Percentiles rank a stretch among this genome's conserved stretches.
Evolutionary conservation across 2,329 filamentous ascomycete species (phyloP).

Genomic region (Trichophyton mentagrophytes): DNA sequence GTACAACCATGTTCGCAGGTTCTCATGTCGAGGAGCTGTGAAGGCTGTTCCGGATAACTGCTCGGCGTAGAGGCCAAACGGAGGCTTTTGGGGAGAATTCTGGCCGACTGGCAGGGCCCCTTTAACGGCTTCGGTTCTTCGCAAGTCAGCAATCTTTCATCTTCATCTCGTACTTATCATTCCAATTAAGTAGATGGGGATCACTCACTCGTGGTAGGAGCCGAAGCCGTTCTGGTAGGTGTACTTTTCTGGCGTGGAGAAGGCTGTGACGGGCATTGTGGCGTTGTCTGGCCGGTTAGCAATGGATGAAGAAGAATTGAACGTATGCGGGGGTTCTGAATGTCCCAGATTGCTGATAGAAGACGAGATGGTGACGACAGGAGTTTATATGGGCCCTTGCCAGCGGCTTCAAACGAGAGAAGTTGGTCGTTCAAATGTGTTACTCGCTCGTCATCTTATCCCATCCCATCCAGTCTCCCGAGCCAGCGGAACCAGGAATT

Average conservation of each 20-base stretch:
- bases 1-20: conserved; percentile 62
- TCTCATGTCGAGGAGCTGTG: conserved; percentile 55
- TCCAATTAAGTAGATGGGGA: not conserved
- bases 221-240: conserved; percentile 67
- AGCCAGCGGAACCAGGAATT: conserved; percentile 2
- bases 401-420: too few relatives aligned
- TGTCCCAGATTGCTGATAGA: too few relatives aligned
- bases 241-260: conserved; percentile 55
- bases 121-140: conserved; percentile 60
- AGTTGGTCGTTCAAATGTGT: too few relatives aligned
- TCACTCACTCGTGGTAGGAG: conserved; percentile 60
- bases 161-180: not conserved
- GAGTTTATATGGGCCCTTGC: too few relatives aligned
- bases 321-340: not conserved
- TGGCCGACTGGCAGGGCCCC: conserved; percentile 61
- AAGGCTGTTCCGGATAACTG: conserved; percentile 62
- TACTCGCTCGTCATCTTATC: not conserved
- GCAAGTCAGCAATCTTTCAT: not conserved
- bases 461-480: not conserved
- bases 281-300: not conserved
- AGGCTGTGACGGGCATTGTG: conserved; percentile 52
- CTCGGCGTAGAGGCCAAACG: conserved; percentile 70
- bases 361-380: not conserved
- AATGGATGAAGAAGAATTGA: not conserved
- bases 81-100: conserved; percentile 71